Evolutionary conservation across 2,329 filamentous ascomycete species (phyloP).

Genomic region (Xylariaceae sp.): DNA sequence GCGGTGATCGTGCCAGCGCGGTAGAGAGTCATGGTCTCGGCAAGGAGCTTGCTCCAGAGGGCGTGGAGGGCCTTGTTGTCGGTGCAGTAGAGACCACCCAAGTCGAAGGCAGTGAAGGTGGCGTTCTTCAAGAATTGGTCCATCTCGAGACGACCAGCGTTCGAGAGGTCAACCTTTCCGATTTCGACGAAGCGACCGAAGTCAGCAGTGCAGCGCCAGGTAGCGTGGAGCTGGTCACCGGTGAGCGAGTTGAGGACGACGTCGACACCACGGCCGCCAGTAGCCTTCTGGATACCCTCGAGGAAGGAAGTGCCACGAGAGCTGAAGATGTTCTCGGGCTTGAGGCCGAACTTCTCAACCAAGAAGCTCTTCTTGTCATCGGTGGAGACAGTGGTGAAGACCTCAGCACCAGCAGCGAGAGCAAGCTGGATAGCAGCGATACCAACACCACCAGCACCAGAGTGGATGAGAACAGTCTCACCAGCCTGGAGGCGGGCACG

Average conservation of each 20-base stretch:
- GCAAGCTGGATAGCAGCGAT: slow-evolving; percentile 28
- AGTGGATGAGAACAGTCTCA: slow-evolving; percentile 35
- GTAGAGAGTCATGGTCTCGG: slow-evolving; percentile 2
- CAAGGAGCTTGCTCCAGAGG: not conserved
- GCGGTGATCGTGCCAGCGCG: not conserved
- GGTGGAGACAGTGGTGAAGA: slow-evolving; percentile 30
- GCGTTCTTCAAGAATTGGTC: slow-evolving; percentile 28
- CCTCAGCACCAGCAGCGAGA: not conserved
- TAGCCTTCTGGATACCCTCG: slow-evolving; percentile 21
- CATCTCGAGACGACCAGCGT: slow-evolving; percentile 17
- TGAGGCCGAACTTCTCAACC: slow-evolving; percentile 25
- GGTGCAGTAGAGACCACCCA: slow-evolving; percentile 27
- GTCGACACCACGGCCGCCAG: slow-evolving; percentile 15
- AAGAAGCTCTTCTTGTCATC: slow-evolving; percentile 22
- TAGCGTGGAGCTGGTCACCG: slow-evolving; percentile 14
- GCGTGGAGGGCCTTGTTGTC: slow-evolving; percentile 18
- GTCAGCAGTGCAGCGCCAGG: slow-evolving; percentile 33
- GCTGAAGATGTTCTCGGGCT: slow-evolving; percentile 31
- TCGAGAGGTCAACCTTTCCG: slow-evolving; percentile 33
- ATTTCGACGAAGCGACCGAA: slow-evolving; percentile 36
- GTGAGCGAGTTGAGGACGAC: slow-evolving; percentile 15
- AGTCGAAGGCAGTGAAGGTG: slow-evolving; percentile 37
- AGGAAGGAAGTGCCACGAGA: slow-evolving; percentile 31
- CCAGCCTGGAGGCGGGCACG: slow-evolving; percentile 25
- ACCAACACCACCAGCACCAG: slow-evolving; percentile 34